Conservation (phyloP, 2,329 filamentous ascomycete species). For the Amauroascus verrucosus region DNA sequence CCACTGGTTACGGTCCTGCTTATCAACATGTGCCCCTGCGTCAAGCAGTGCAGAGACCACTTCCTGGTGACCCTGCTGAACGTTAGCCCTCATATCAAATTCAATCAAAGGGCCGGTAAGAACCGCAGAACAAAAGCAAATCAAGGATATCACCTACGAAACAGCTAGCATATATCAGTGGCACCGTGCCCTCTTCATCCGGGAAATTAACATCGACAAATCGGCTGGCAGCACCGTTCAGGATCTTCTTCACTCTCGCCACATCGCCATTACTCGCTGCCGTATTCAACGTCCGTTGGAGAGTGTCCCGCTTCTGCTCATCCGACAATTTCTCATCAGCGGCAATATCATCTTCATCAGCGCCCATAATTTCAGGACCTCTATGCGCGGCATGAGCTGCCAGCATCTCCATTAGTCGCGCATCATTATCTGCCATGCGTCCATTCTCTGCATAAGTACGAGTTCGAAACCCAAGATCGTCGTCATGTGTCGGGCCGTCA, state of each 20-base stretch:
- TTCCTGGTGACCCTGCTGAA: slow-evolving; percentile 64
- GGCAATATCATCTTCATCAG: slow-evolving; percentile 71
- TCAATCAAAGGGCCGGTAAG: background rate
- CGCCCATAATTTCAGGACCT: slow-evolving; percentile 54
- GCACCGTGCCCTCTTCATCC: slow-evolving; percentile 92
- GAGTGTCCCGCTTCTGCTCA: slow-evolving; percentile 64
- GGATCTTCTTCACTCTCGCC: slow-evolving; percentile 63
- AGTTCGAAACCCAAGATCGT: slow-evolving; percentile 31
- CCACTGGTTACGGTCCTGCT: slow-evolving; percentile 94
- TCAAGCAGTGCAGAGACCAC: slow-evolving; percentile 77
- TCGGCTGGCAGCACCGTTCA: slow-evolving; percentile 60
- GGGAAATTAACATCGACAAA: slow-evolving; percentile 77
- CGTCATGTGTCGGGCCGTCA: slow-evolving; percentile 65
- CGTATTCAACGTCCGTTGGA: slow-evolving; percentile 87
- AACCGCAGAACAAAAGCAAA: no score
- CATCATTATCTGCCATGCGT: slow-evolving; percentile 62
- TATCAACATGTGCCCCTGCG: slow-evolving; percentile 79
- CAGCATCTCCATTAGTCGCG: slow-evolving; percentile 87
- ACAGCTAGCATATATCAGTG: slow-evolving; percentile 93
- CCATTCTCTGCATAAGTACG: slow-evolving; percentile 15
- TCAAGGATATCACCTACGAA: slow-evolving; percentile 56
- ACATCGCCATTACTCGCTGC: slow-evolving; percentile 93
- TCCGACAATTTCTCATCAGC: slow-evolving; percentile 62
- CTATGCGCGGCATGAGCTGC: slow-evolving; percentile 83
- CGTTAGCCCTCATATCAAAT: background rate